Conservation (phyloP, 75 land plant species). For the Sequoiadendron giganteum region DNA sequence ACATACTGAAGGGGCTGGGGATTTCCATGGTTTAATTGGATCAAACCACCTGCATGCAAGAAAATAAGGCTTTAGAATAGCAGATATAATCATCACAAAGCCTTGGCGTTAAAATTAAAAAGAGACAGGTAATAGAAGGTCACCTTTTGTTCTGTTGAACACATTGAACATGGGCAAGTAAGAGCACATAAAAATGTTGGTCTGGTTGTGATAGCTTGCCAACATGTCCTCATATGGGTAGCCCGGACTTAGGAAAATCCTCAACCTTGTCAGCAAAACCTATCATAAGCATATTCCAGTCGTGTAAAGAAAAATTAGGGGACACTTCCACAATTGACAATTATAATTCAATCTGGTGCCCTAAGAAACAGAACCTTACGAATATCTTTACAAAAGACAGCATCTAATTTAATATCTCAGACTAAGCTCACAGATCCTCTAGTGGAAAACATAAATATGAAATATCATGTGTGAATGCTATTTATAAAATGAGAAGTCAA, state of each 20-base stretch:
- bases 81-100: background rate
- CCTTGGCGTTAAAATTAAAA: background rate
- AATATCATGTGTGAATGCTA: background rate
- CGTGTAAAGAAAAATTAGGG: background rate
- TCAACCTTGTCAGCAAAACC: slow-evolving; percentile 65
- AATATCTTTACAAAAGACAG: background rate
- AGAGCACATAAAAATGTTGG: slow-evolving; percentile 74
- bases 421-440: background rate
- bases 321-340: background rate
- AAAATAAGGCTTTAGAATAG: background rate
- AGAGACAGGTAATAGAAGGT: background rate
- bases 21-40: slow-evolving; percentile 61
- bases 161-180: slow-evolving; percentile 45
- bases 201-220: slow-evolving; percentile 59
- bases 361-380: background rate
- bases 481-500: background rate
- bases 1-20: slow-evolving; percentile 77
- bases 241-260: slow-evolving; percentile 80
- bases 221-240: slow-evolving; percentile 87
- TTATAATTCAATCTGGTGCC: no score
- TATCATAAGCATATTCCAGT: slow-evolving; percentile 12
- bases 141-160: slow-evolving; percentile 81
- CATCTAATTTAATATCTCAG: background rate
- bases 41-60: slow-evolving; percentile 65
- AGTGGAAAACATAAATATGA: background rate